Percentiles rank a stretch among this genome's conserved stretches.
phyloP scores from a whole-genome alignment of 2,329 filamentous ascomycete species.

The Neophaeococcomyces aloes region DNA sequence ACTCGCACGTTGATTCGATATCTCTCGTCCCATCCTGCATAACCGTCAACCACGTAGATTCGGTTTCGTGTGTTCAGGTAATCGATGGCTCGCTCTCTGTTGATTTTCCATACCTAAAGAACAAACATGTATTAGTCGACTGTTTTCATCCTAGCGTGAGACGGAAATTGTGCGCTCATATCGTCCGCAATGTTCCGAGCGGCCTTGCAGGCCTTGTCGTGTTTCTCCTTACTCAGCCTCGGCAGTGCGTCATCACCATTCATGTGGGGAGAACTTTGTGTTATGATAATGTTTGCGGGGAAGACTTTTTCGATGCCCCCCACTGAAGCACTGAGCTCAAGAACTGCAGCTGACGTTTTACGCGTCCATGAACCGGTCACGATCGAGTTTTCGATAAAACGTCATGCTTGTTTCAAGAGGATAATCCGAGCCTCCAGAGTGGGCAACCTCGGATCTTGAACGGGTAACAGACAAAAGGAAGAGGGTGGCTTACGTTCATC shows the following conservation, averaged over 20 bases:
- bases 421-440: neutral
- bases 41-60: constrained; percentile 97
- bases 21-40: constrained; percentile 95
- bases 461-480: neutral
- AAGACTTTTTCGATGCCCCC: neutral
- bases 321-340: neutral
- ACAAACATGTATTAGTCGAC: constrained; percentile 11
- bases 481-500: constrained; percentile 63
- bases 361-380: neutral
- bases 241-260: neutral
- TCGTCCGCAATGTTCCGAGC: constrained; percentile 5
- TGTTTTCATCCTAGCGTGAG: neutral
- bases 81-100: constrained; percentile 95
- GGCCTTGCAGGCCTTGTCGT: too few species aligned
- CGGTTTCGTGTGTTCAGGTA: constrained; percentile 98
- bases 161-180: constrained; percentile 1
- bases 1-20: constrained; percentile 97
- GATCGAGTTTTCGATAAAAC: neutral
- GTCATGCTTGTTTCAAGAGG: neutral
- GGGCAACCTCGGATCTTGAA: constrained; percentile 2
- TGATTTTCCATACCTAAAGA: constrained; percentile 92
- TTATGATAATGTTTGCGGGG: neutral
- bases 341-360: neutral
- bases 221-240: too few species aligned
- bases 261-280: neutral